Conservation (phyloP, 75 land plant species). For the Picea sitchensis region DNA sequence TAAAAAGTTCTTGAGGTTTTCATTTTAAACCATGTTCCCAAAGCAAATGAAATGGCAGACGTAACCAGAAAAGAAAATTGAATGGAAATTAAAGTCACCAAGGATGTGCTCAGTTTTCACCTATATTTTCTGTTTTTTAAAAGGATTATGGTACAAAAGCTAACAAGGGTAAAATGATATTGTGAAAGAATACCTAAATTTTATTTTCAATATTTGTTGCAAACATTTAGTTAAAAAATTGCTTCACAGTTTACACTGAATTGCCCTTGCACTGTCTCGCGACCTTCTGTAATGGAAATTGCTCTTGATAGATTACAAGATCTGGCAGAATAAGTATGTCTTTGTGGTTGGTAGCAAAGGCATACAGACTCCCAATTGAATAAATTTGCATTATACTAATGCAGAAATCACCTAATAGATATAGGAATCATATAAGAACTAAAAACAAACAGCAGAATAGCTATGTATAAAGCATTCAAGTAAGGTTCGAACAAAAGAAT, state of each 20-base stretch:
- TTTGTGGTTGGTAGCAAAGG: no score
- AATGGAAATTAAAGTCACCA: neutral
- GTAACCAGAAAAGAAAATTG: no score
- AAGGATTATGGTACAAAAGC: neutral
- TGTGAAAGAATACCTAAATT: neutral
- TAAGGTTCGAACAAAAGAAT: neutral
- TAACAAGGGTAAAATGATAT: neutral
- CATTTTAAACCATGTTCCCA: no score
- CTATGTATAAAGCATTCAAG: neutral
- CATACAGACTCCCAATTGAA: neutral
- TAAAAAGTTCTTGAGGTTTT: no score
- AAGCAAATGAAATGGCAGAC: no score
- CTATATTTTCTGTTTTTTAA: neutral
- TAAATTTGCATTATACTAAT: neutral
- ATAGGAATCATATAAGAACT: neutral
- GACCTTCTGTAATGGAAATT: neutral
- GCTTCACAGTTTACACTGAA: neutral
- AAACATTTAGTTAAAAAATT: neutral
- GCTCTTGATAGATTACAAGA: neutral
- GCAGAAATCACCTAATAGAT: neutral
- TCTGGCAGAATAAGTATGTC: neutral
- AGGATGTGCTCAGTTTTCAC: neutral
- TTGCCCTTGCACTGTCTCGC: no score
- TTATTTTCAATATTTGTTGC: neutral
- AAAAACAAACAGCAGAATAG: neutral